Base-by-base conservation (phyloP, 257 asterid species). In the Capsicum pubescens region DNA sequence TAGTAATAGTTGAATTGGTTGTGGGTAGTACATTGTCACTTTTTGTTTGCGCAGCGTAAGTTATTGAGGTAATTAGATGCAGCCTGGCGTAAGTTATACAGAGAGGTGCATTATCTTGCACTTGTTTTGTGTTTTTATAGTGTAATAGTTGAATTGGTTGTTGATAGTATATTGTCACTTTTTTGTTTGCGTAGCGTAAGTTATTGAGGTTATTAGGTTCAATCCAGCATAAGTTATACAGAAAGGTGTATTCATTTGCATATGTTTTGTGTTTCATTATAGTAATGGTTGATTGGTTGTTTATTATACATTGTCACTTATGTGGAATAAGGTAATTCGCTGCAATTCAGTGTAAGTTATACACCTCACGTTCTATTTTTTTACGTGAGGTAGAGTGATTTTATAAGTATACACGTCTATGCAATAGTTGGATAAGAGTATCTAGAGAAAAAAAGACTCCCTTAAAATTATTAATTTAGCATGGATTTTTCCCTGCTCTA, bases 381-480 rank as follows among this genome's bases (percentile, higher is more conserved):
- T 21, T 12, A 50, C 19, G 63, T 0, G 64, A 35, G 81, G 26
- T 76, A 14, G 14, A 76, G 26, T 76, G 21, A 26, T 76, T 55
- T 13, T 52, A 74, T 48, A 21, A 74, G 42, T 11, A 19, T 21
- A 19, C 19, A 21, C 50, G 80, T 50, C 16, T 52, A n/a, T 48
- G 60, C 44, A 74, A 74, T 71, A 70, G 32, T 42, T 70, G 80
- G 39, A 19, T 71, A 46, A 46, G 58, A 71, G 80, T 71, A n/a
- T 19, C n/a, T 71, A 71, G 17, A 71, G 58, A 71, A 46, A 44
- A 63, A 71, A 71, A 50, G 4, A 5, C 1, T 9, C 57, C 26
- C 58, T 10, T 71, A 14, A n/a, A 46, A 9, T 70, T 44, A 5
- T 16, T 44, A 42, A 48, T 17, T 17, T 70, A 70, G 35, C 35